These are phyloP conservation scores for Pseudogymnoascus pannorum DNA, from an alignment of 2,329 filamentous ascomycete species.

Conservation along the genomic window DNA sequence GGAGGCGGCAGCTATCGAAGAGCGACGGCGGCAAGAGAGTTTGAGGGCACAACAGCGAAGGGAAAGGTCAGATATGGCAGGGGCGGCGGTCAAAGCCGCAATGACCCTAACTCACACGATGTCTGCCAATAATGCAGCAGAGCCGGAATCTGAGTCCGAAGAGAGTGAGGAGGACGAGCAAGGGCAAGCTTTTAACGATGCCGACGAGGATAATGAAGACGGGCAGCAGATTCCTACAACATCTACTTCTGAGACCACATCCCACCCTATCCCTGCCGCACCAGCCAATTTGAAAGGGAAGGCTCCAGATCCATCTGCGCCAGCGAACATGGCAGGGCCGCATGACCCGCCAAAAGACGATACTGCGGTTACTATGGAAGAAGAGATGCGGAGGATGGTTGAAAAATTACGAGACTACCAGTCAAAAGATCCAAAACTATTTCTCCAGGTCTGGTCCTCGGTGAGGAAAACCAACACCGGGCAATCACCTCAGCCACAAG, in stretches of 20 bases:
- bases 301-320: neutral
- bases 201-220: neutral
- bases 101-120: neutral
- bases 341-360: neutral
- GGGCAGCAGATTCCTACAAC: neutral
- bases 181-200: neutral
- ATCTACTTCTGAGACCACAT: neutral
- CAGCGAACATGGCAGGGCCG: neutral
- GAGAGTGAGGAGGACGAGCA: neutral
- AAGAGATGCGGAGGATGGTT: conserved; percentile 12
- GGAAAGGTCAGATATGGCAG: neutral
- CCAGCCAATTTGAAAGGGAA: neutral
- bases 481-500: conserved; percentile 6
- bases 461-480: conserved; percentile 34
- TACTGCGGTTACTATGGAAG: conserved; percentile 4
- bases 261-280: neutral
- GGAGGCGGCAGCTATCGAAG: neutral
- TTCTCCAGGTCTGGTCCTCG: conserved; percentile 46
- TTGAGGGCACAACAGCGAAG: neutral
- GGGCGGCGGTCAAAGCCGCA: neutral
- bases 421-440: conserved; percentile 43
- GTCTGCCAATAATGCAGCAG: neutral
- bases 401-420: conserved; percentile 49
- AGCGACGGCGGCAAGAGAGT: neutral
- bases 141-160: neutral